Conservation (phyloP, 441 rosid genomes). For the Brassica balearica region DNA sequence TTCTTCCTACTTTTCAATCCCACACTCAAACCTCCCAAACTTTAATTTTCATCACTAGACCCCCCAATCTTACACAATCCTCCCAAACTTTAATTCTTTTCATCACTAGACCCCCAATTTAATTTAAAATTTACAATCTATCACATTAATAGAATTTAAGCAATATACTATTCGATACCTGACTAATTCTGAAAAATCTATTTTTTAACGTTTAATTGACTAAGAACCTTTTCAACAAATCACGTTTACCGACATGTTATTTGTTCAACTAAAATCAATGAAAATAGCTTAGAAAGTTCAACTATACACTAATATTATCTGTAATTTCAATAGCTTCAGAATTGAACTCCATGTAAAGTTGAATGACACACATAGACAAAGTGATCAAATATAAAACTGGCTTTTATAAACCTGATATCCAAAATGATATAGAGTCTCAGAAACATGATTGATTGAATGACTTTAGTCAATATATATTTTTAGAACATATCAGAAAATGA, state of each 20-base stretch:
- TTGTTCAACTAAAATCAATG: neutral
- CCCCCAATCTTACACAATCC: neutral
- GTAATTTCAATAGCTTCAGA: too few relatives aligned
- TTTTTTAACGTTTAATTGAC: neutral
- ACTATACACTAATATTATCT: neutral
- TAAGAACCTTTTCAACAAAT: neutral
- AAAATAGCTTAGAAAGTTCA: too few relatives aligned
- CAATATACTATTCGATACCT: neutral
- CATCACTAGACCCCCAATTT: too few relatives aligned
- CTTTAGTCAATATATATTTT: neutral
- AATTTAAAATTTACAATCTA: too few relatives aligned
- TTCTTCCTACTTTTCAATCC: neutral
- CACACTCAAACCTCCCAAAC: neutral
- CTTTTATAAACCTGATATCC: neutral
- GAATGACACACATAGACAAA: too few relatives aligned
- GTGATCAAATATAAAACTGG: too few relatives aligned
- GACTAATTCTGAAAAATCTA: neutral
- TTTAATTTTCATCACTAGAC: neutral
- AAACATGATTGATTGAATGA: neutral
- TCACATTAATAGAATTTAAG: too few relatives aligned
- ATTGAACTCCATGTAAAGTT: too few relatives aligned
- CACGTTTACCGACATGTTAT: neutral
- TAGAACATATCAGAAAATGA: neutral
- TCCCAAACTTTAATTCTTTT: too few relatives aligned
- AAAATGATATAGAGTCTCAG: neutral